A percentile compares a stretch with the other conserved stretches of the same genome.
Conservation (phyloP, 2,329 filamentous ascomycete species). For the Cladophialophora exuberans region DNA sequence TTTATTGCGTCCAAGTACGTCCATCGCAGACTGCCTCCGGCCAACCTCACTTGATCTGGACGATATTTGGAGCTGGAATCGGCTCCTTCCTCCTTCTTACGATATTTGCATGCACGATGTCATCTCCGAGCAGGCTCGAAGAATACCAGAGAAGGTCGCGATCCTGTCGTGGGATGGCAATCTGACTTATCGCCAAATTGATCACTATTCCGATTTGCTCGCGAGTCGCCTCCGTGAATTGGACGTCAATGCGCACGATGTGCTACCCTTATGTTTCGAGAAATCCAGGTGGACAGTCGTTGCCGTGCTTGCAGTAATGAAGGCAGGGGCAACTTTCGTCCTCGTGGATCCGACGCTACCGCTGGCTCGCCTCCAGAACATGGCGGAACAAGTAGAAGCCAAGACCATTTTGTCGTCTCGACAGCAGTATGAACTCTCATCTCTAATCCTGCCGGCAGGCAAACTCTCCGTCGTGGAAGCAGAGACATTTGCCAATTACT, state of each 20-base stretch:
- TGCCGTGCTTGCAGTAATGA: constrained; percentile 45
- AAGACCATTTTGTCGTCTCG: constrained; percentile 41
- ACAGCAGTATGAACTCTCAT: constrained; percentile 36
- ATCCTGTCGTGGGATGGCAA: constrained; percentile 43
- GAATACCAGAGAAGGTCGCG: constrained; percentile 30
- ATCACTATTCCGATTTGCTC: constrained; percentile 39
- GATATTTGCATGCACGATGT: constrained; percentile 29
- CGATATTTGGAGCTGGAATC: constrained; percentile 35
- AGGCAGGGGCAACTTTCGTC: constrained; percentile 48
- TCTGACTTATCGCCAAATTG: constrained; percentile 43
- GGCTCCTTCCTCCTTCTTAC: constrained; percentile 26
- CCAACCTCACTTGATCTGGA: constrained; percentile 35
- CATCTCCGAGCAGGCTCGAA: constrained; percentile 18
- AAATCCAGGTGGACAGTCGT: constrained; percentile 50
- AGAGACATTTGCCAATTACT: constrained; percentile 31
- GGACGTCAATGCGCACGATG: constrained; percentile 44
- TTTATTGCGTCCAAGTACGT: constrained; percentile 35
- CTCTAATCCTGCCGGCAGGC: constrained; percentile 39
- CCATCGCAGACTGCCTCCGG: constrained; percentile 40
- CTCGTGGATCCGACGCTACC: constrained; percentile 47
- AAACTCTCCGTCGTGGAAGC: constrained; percentile 36
- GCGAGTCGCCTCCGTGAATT: constrained; percentile 42
- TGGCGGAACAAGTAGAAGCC: constrained; percentile 42
- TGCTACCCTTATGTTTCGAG: constrained; percentile 47
- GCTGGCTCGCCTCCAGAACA: constrained; percentile 39